Conservation (phyloP, 176 grass and related monocot species). For the Luzula sylvatica region DNA sequence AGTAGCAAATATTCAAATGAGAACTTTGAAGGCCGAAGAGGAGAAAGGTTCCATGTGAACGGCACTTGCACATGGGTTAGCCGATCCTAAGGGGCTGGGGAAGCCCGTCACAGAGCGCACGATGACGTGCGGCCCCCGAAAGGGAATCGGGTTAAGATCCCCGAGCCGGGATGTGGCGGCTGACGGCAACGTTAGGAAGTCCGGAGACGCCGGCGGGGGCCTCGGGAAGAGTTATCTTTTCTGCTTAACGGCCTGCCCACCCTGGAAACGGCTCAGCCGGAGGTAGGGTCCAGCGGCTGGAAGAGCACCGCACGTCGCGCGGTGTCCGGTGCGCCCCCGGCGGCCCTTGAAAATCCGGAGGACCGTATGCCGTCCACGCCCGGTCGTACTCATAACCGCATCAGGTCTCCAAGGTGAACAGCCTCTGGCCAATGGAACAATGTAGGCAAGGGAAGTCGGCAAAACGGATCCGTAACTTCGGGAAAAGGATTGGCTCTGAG, state of each 20-base stretch:
- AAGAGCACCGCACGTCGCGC: constrained; percentile 41
- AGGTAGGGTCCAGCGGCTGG: constrained; percentile 38
- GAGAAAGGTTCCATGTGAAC: constrained; percentile 86
- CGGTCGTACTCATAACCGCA: constrained; percentile 49
- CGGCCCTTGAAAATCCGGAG: constrained; percentile 30
- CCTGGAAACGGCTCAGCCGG: constrained; percentile 35
- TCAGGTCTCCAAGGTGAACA: constrained; percentile 49
- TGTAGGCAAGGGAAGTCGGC: constrained; percentile 41
- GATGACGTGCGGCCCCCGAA: constrained; percentile 18
- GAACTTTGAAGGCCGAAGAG: constrained; percentile 82
- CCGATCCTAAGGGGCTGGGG: too few species aligned
- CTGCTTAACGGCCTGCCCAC: constrained; percentile 34
- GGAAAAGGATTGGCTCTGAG: constrained; percentile 2
- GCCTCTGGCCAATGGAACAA: constrained; percentile 23
- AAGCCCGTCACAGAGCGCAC: too few species aligned
- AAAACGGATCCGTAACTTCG: constrained; percentile 28
- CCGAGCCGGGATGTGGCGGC: constrained; percentile 29
- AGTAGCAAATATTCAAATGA: constrained; percentile 75
- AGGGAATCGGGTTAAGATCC: constrained; percentile 41
- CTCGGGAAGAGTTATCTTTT: constrained; percentile 49
- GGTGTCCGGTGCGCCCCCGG: constrained; percentile 23
- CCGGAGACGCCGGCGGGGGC: constrained; percentile 35
- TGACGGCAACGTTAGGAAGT: constrained; percentile 38
- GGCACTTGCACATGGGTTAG: constrained; percentile 59
- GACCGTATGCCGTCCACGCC: constrained; percentile 28